Percentiles rank a stretch among this genome's conserved stretches.
Conservation (phyloP, 805 yeast genomes). For the Naumovozyma castellii region DNA sequence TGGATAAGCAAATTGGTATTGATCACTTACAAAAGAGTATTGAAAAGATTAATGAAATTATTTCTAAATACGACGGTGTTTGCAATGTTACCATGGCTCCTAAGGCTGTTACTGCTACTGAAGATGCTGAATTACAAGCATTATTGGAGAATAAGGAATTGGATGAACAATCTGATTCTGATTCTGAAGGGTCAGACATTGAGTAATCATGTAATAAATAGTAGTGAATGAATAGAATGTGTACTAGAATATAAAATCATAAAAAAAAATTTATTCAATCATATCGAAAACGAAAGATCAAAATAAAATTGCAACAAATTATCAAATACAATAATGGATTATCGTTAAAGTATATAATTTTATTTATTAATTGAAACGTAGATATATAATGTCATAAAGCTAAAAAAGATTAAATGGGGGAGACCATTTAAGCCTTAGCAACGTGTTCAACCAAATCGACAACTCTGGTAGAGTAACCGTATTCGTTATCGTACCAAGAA, state of each 20-base stretch:
- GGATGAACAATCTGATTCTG: constrained; percentile 77
- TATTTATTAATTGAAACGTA: not conserved
- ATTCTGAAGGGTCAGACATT: constrained; percentile 49
- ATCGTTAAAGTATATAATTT: not conserved
- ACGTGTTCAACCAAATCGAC: constrained; percentile 61
- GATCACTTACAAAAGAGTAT: constrained; percentile 72
- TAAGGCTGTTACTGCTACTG: constrained; percentile 96
- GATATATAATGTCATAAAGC: not conserved
- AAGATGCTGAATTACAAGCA: constrained; percentile 95
- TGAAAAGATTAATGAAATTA: constrained; percentile 59
- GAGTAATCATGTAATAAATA: constrained; percentile 18
- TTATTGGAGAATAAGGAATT: constrained; percentile 87
- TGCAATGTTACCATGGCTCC: constrained; percentile 96
- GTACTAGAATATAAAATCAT: not conserved
- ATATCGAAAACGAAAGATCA: too few relatives aligned
- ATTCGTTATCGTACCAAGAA: constrained; percentile 70
- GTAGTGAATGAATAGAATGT: not conserved
- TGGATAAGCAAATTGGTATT: constrained; percentile 86
- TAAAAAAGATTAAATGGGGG: not conserved
- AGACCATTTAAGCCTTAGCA: constrained; percentile 32
- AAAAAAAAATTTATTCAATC: too few relatives aligned
- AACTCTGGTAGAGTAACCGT: constrained; percentile 69
- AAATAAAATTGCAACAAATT: too few relatives aligned
- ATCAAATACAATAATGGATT: not conserved
- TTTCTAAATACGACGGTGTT: constrained; percentile 68